These are phyloP conservation scores for Candida golubevii DNA, from an alignment of 805 yeast species.

Conservation along the genomic window DNA sequence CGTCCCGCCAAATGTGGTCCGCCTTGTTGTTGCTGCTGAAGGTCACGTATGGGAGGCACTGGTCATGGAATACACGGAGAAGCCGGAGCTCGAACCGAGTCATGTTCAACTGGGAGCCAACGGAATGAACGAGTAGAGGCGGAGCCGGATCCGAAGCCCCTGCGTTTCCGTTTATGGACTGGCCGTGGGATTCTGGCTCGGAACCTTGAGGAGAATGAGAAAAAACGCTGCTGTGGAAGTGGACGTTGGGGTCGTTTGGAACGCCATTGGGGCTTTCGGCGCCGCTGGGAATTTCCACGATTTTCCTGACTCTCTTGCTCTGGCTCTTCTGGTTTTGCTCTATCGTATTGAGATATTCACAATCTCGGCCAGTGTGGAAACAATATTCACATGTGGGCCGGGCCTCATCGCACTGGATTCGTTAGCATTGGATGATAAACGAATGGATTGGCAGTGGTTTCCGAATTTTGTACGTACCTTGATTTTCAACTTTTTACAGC, in stretches of 20 bases:
- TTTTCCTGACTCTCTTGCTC: no score
- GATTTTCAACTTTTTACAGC: conserved; percentile 29
- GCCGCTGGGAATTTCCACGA: no score
- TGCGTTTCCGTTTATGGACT: no score
- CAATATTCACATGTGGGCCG: conserved; percentile 34
- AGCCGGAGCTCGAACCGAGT: conserved; percentile 23
- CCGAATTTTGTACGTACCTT: conserved; percentile 18
- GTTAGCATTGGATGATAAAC: neutral
- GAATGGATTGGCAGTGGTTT: neutral
- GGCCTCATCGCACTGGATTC: conserved; percentile 26
- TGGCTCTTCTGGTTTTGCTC: no score
- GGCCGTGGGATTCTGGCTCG: no score
- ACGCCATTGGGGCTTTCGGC: no score
- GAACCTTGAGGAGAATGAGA: no score
- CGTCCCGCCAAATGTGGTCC: conserved; percentile 22
- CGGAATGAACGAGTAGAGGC: conserved; percentile 7
- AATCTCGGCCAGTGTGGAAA: conserved; percentile 22
- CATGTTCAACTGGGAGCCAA: conserved; percentile 20
- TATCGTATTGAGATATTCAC: conserved; percentile 18
- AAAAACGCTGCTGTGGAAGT: no score
- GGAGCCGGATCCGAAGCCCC: no score
- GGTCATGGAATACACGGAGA: conserved; percentile 25
- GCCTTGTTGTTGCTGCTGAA: conserved; percentile 20
- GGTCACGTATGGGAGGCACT: conserved; percentile 26
- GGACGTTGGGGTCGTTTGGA: no score